These are phyloP conservation scores for Fulvia fulva DNA, from an alignment of 2,329 filamentous ascomycete species.

Conservation along the genomic window DNA sequence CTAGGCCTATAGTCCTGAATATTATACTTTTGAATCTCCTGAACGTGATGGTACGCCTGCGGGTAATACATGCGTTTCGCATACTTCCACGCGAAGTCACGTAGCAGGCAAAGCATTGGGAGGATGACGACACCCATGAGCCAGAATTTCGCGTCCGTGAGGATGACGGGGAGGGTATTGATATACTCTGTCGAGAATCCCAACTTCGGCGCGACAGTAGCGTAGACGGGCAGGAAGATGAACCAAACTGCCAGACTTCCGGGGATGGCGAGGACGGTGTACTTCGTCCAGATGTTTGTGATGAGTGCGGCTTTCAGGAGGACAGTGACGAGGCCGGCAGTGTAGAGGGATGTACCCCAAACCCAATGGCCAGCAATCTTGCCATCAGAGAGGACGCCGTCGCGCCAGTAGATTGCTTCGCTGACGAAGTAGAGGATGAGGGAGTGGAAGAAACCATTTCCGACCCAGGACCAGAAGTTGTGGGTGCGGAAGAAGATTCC, in stretches of 20 bases:
- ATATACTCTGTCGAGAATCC: slow-evolving; percentile 78
- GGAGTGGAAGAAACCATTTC: slow-evolving; percentile 93
- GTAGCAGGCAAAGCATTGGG: slow-evolving; percentile 73
- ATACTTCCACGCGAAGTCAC: slow-evolving; percentile 97
- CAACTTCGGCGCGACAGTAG: slow-evolving; percentile 76
- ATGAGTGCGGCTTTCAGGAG: slow-evolving; percentile 91
- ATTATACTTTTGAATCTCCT: slow-evolving; percentile 99
- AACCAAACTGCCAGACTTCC: slow-evolving; percentile 91
- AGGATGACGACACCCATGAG: slow-evolving; percentile 77
- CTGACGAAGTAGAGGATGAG: slow-evolving; percentile 85
- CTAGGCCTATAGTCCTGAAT: slow-evolving; percentile 97
- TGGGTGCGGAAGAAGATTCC: slow-evolving; percentile 91
- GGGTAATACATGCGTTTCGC: slow-evolving; percentile 95
- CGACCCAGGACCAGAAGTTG: slow-evolving; percentile 89
- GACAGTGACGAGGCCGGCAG: slow-evolving; percentile 85
- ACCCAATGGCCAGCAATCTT: slow-evolving; percentile 91
- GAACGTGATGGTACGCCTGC: slow-evolving; percentile 94
- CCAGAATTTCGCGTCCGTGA: slow-evolving; percentile 83
- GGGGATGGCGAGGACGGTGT: slow-evolving; percentile 90
- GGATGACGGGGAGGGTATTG: slow-evolving; percentile 77
- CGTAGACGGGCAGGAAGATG: slow-evolving; percentile 83
- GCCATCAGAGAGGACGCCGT: slow-evolving; percentile 74
- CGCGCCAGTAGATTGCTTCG: slow-evolving; percentile 75
- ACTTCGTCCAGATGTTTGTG: slow-evolving; percentile 98
- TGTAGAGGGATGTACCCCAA: slow-evolving; percentile 94